These are phyloP conservation scores for Tolypocladium nubicola DNA, from an alignment of 2,329 filamentous ascomycete genomes.

Conservation along the genomic window DNA sequence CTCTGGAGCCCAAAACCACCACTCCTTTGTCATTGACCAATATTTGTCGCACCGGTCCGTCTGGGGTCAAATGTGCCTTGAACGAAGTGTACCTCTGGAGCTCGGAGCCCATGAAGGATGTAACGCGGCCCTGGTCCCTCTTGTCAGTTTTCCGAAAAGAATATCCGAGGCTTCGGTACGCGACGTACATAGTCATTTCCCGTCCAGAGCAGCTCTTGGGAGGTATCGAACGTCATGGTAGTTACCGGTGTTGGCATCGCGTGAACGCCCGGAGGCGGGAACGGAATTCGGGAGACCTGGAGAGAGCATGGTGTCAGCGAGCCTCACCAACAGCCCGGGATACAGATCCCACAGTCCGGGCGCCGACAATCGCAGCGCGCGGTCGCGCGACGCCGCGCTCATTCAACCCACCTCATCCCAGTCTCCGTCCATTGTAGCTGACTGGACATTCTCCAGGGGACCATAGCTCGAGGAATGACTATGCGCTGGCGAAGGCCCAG, in stretches of 20 bases:
- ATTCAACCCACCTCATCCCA: constrained; percentile 47
- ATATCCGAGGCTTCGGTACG: not conserved
- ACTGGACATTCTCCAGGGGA: constrained; percentile 24
- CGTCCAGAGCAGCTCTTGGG: constrained; percentile 84
- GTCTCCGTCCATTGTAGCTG: constrained; percentile 51
- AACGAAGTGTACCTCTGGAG: constrained; percentile 87
- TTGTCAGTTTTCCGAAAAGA: constrained; percentile 11
- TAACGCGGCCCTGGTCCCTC: constrained; percentile 63
- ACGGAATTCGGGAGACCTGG: constrained; percentile 69
- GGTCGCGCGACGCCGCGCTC: not conserved
- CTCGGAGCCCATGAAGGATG: constrained; percentile 78
- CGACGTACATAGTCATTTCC: constrained; percentile 75
- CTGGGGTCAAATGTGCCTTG: constrained; percentile 60
- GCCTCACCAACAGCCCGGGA: not conserved
- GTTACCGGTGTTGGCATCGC: constrained; percentile 61
- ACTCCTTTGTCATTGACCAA: constrained; percentile 87
- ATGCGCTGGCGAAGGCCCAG: constrained; percentile 1
- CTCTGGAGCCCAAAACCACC: constrained; percentile 70
- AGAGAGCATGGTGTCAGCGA: constrained; percentile 6
- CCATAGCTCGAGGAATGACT: constrained; percentile 17
- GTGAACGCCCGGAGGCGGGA: constrained; percentile 67
- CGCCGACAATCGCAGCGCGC: not conserved
- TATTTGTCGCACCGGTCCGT: constrained; percentile 78
- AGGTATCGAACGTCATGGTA: constrained; percentile 79
- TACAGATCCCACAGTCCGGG: not conserved